phyloP scores from a whole-genome alignment of 2,329 filamentous ascomycete species.

The Aspergillus sp. region DNA sequence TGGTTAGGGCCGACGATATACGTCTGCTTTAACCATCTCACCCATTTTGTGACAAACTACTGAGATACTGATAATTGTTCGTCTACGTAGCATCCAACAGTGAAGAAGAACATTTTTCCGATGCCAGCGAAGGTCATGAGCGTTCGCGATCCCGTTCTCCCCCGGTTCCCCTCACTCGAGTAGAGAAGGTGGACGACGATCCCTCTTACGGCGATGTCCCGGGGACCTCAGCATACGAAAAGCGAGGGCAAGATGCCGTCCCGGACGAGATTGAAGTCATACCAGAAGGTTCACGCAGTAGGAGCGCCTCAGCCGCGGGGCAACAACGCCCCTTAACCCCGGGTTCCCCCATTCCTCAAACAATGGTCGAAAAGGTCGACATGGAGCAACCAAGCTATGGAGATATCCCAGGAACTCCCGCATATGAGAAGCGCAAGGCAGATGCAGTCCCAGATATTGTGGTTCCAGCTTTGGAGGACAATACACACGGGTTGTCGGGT shows the following conservation, averaged over 20 bases:
- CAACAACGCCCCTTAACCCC: constrained; percentile 49
- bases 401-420: constrained; percentile 61
- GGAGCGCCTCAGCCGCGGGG: constrained; percentile 42
- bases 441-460: constrained; percentile 62
- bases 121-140: constrained; percentile 58
- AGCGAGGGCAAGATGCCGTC: constrained; percentile 58
- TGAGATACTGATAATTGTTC: background rate
- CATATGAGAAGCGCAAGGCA: constrained; percentile 55
- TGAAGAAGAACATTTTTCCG: constrained; percentile 63
- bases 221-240: constrained; percentile 60
- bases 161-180: constrained; percentile 60
- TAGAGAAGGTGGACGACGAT: constrained; percentile 61
- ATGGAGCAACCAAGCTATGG: constrained; percentile 56
- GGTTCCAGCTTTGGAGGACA: constrained; percentile 43
- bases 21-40: background rate
- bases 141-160: constrained; percentile 33
- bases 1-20: background rate
- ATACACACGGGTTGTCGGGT: constrained; percentile 5
- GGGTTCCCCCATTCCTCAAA: constrained; percentile 56
- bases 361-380: constrained; percentile 62
- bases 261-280: constrained; percentile 64
- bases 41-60: background rate
- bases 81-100: constrained; percentile 46
- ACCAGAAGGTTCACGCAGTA: constrained; percentile 42
- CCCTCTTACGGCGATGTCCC: constrained; percentile 62